Conservation (phyloP, 2,329 filamentous ascomycete genomes). For the Sclerotiophoma versabilis region DNA sequence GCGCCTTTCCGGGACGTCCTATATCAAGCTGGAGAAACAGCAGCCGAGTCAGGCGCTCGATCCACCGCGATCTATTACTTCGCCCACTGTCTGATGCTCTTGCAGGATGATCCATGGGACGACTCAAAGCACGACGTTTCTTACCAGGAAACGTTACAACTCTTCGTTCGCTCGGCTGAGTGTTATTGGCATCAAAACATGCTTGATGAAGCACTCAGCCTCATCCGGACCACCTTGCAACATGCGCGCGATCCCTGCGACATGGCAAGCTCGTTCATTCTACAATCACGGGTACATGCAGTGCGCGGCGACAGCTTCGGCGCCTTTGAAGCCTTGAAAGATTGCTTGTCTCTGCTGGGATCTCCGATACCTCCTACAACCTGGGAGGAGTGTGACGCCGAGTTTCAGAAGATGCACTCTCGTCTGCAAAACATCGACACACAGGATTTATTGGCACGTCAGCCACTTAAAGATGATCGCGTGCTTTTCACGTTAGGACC, state of each 20-base stretch:
- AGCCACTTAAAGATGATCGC: conserved; percentile 56
- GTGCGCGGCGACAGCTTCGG: conserved; percentile 74
- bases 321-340: conserved; percentile 73
- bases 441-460: conserved; percentile 54
- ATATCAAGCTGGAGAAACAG: conserved; percentile 77
- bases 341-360: conserved; percentile 71
- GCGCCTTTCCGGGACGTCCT: conserved; percentile 76
- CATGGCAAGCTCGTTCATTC: conserved; percentile 82
- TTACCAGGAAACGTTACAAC: conserved; percentile 81
- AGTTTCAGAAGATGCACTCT: conserved; percentile 65
- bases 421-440: conserved; percentile 54
- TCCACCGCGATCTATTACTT: conserved; percentile 86
- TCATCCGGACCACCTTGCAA: conserved; percentile 74
- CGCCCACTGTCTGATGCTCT: conserved; percentile 74
- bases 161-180: conserved; percentile 78
- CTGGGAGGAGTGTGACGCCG: conserved; percentile 78
- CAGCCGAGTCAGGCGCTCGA: conserved; percentile 82
- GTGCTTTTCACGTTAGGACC: conserved; percentile 70
- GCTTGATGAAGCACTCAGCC: conserved; percentile 68
- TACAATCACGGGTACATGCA: conserved; percentile 80
- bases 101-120: conserved; percentile 82
- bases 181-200: conserved; percentile 82
- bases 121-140: conserved; percentile 73
- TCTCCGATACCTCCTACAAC: conserved; percentile 70
- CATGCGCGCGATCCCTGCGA: conserved; percentile 76